A percentile compares a stretch with the other conserved stretches of the same genome.
Evolutionary conservation across 441 rosid species (phyloP).

Genomic region (Syzygium malaccense): DNA sequence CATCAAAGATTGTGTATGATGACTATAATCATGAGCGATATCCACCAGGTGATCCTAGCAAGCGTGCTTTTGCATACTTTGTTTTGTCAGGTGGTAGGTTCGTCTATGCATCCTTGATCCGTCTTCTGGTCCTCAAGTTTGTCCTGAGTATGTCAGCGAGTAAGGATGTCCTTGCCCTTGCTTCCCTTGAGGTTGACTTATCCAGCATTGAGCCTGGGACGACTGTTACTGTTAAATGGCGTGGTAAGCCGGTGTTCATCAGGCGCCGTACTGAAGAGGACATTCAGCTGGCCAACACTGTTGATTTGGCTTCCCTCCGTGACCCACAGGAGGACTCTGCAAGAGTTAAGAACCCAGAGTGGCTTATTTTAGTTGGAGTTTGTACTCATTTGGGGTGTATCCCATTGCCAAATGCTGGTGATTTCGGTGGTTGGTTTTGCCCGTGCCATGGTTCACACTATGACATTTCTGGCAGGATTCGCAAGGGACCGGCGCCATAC

Average conservation of each 20-base stretch:
- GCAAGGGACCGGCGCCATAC: conserved; percentile 95
- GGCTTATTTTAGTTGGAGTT: conserved; percentile 90
- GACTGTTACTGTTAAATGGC: conserved; percentile 97
- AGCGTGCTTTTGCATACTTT: conserved; percentile 95
- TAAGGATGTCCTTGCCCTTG: conserved; percentile 93
- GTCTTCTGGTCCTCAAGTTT: conserved; percentile 82
- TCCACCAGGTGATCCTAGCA: conserved; percentile 97
- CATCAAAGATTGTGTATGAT: conserved; percentile 73
- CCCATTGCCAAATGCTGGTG: conserved; percentile 97
- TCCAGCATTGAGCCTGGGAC: conserved; percentile 84
- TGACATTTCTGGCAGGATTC: conserved; percentile 90
- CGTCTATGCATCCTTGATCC: conserved; percentile 80
- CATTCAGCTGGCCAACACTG: conserved; percentile 75
- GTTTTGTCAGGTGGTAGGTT: conserved; percentile 90
- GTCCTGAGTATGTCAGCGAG: conserved; percentile 96
- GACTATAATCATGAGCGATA: conserved; percentile 80
- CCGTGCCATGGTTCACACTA: conserved; percentile 98
- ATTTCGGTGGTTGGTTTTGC: conserved; percentile 96
- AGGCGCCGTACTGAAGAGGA: conserved; percentile 88
- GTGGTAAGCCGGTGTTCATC: conserved; percentile 95
- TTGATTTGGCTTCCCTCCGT: conserved; percentile 76
- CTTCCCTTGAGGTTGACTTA: conserved; percentile 91
- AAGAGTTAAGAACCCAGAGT: conserved; percentile 92
- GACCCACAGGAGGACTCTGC: conserved; percentile 80
- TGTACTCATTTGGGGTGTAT: conserved; percentile 97